Conservation (phyloP, 768 basidiomycete genomes). For the Naganishia friedmannii region DNA sequence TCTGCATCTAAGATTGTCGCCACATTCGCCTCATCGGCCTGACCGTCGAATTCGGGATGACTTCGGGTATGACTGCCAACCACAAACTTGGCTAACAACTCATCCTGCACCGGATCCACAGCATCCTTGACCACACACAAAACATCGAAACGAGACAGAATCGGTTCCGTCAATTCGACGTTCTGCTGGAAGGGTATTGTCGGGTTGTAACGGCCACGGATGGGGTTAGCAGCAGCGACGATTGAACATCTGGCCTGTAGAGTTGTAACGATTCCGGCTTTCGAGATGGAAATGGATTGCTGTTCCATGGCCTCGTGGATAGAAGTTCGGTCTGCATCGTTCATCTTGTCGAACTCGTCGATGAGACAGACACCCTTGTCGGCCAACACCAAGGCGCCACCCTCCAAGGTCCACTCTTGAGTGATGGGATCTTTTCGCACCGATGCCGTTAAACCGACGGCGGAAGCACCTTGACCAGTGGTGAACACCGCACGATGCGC, state of each 20-base stretch:
- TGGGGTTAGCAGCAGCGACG: conserved; percentile 95
- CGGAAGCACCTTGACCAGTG: conserved; percentile 95
- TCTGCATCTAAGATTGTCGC: conserved; percentile 81
- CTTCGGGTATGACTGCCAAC: conserved; percentile 92
- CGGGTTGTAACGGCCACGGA: conserved; percentile 94
- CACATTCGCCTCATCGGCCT: conserved; percentile 90
- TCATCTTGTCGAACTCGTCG: conserved; percentile 99
- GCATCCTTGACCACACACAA: conserved; percentile 97
- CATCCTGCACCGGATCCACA: conserved; percentile 94
- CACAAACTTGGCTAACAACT: conserved; percentile 93
- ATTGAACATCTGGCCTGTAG: conserved; percentile 96
- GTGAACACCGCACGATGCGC: conserved; percentile 96
- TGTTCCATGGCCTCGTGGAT: conserved; percentile 99
- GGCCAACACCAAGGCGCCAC: conserved; percentile 94
- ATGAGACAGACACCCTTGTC: conserved; percentile 97
- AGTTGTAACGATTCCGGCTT: conserved; percentile 97
- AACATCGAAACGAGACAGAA: conserved; percentile 95
- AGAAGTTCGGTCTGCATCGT: conserved; percentile 92
- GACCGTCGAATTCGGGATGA: conserved; percentile 77
- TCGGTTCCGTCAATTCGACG: conserved; percentile 96
- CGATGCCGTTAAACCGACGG: conserved; percentile 96
- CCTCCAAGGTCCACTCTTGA: conserved; percentile 96
- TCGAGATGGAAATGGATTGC: conserved; percentile 97
- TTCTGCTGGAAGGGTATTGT: conserved; percentile 98
- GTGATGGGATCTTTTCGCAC: conserved; percentile 98